Evolutionary conservation across 441 rosid species (phyloP).

Genomic region (Macaranga tanarius): DNA sequence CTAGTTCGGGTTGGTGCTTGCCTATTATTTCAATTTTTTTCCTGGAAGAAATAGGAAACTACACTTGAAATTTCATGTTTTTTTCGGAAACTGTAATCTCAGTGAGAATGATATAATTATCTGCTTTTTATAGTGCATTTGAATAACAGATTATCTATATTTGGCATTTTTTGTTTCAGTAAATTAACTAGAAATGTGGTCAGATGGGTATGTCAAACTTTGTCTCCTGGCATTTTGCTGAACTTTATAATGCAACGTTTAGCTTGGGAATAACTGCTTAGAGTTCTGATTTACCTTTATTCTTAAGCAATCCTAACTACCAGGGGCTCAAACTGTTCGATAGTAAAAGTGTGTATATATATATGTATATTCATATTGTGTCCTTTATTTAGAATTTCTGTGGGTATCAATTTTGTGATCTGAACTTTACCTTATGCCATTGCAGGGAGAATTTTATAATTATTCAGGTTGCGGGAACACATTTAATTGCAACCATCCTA

Average conservation of each 20-base stretch:
- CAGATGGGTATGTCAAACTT: not conserved
- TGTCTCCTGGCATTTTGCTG: not conserved
- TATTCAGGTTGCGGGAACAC: constrained; percentile 99
- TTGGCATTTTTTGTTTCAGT: not conserved
- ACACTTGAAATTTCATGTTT: not conserved
- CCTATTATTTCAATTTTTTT: not conserved
- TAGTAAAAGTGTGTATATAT: not conserved
- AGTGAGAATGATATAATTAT: not conserved
- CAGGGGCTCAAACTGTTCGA: not conserved
- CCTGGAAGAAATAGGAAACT: not conserved
- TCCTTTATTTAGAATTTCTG: not conserved
- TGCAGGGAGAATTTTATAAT: constrained; percentile 94
- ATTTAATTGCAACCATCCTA: constrained; percentile 97
- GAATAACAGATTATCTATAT: not conserved
- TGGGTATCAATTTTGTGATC: not conserved
- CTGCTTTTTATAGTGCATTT: not conserved
- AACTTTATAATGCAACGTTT: not conserved
- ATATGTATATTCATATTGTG: not conserved
- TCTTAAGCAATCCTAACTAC: not conserved
- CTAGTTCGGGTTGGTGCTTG: not conserved
- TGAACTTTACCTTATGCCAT: constrained; percentile 28
- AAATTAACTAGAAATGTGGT: not conserved
- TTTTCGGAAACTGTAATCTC: not conserved
- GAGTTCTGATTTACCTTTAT: constrained; percentile 2
- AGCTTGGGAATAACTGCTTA: not conserved